Conservation (phyloP, 2,329 filamentous ascomycete genomes). For the Escovopsis weberi region DNA sequence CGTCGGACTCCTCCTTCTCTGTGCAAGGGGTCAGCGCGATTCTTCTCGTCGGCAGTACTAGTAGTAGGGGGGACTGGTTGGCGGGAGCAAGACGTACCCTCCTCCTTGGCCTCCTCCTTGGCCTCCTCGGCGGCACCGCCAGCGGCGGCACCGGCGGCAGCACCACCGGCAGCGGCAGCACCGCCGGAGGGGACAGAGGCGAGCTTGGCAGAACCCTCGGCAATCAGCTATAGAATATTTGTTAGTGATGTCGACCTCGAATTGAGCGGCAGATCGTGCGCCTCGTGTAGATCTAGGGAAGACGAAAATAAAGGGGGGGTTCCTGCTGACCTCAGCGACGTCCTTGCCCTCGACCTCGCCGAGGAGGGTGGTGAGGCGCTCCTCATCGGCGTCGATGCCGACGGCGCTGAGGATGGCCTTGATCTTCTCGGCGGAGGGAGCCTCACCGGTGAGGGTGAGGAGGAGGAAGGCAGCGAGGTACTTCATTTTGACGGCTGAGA, state of each 20-base stretch:
- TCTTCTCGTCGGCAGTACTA: not conserved
- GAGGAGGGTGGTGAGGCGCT: conserved; percentile 76
- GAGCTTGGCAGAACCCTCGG: conserved; percentile 82
- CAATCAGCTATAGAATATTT: conserved; percentile 55
- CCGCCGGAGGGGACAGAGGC: conserved; percentile 94
- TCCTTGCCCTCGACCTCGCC: conserved; percentile 84
- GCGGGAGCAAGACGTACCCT: conserved; percentile 20
- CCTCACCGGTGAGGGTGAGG: conserved; percentile 85
- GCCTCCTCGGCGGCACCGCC: conserved; percentile 56
- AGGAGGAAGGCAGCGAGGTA: conserved; percentile 99
- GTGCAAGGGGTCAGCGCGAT: conserved; percentile 3
- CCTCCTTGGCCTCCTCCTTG: conserved; percentile 77
- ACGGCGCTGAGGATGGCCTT: conserved; percentile 82
- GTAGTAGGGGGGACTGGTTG: not conserved
- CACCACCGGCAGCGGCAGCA: conserved; percentile 61
- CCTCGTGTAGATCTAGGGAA: too few species aligned
- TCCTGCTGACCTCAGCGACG: conserved; percentile 67
- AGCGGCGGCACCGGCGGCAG: conserved; percentile 51
- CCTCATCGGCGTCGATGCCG: conserved; percentile 83
- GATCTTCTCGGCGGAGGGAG: conserved; percentile 74
- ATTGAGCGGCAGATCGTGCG: too few species aligned
- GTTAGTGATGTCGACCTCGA: not conserved
- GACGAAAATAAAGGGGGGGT: too few species aligned
- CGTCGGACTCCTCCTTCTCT: conserved; percentile 45
- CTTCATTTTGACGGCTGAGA: conserved; percentile 68